A percentile compares a stretch with the other conserved stretches of the same genome.
phyloP scores from a whole-genome alignment of 164 flowering plant species.

The Liquidambar formosana region DNA sequence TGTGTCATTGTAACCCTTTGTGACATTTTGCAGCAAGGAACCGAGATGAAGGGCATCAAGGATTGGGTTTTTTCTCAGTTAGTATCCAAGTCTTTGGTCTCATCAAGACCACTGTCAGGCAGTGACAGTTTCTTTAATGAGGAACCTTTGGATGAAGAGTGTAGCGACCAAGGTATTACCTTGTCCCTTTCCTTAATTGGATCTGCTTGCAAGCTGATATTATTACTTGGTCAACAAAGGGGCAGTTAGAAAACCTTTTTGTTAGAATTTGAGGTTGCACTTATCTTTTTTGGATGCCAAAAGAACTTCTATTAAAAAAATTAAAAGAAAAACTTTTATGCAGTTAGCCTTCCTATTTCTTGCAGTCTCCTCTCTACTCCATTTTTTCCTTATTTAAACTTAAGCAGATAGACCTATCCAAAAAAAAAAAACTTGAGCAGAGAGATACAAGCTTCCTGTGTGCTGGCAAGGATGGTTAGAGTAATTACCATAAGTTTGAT shows the following conservation, averaged over 20 bases:
- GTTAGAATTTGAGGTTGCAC: too few relatives aligned
- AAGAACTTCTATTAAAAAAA: too few relatives aligned
- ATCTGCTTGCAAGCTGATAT: background rate
- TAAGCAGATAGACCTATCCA: too few relatives aligned
- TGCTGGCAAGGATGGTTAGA: slow-evolving; percentile 1
- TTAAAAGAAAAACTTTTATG: too few relatives aligned
- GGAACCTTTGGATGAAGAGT: slow-evolving; percentile 38
- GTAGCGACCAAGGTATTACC: slow-evolving; percentile 42
- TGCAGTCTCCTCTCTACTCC: too few relatives aligned
- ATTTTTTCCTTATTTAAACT: background rate
- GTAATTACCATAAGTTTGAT: background rate
- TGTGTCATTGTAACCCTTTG: background rate
- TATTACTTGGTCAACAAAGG: background rate
- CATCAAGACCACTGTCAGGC: slow-evolving; percentile 53
- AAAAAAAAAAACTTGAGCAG: too few relatives aligned
- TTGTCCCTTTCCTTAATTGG: background rate
- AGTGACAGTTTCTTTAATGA: slow-evolving; percentile 38
- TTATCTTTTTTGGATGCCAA: too few relatives aligned
- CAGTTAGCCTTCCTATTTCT: too few relatives aligned
- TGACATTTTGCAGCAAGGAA: slow-evolving; percentile 14
- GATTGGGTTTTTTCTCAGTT: slow-evolving; percentile 85
- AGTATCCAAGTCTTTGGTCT: slow-evolving; percentile 52
- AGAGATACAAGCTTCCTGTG: too few relatives aligned
- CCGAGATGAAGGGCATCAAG: slow-evolving; percentile 62
- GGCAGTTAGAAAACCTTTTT: too few relatives aligned